Evolutionary conservation across 345 rosid genomes (phyloP).

Genomic region (Isatis tinctoria): DNA sequence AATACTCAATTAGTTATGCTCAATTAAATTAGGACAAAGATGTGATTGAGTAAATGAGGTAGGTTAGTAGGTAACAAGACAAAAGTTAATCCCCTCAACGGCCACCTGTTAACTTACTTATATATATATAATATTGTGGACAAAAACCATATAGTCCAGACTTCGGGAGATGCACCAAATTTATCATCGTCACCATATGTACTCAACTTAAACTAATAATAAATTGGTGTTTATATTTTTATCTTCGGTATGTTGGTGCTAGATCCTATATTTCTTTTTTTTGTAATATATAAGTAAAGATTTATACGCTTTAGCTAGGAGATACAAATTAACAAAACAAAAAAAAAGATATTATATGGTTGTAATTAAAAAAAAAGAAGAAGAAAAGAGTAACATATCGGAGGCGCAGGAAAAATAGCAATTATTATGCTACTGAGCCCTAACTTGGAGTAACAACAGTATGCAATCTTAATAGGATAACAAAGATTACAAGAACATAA

Average conservation of each 20-base stretch:
- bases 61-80: slow-evolving; percentile 23
- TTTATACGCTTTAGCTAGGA: not conserved
- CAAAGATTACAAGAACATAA: not conserved
- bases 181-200: not conserved
- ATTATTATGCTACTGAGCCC: not conserved
- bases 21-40: not conserved
- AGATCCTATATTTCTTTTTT: not conserved
- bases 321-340: not conserved
- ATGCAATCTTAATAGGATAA: not conserved
- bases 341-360: not conserved
- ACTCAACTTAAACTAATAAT: not conserved
- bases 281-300: not conserved
- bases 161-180: slow-evolving; percentile 19
- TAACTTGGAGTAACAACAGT: not conserved
- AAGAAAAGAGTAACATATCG: not conserved
- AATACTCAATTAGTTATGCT: not conserved
- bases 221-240: not conserved
- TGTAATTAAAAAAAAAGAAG: not conserved
- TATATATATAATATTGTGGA: not conserved
- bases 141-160: not conserved
- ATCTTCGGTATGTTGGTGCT: not conserved
- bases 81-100: slow-evolving; percentile 10
- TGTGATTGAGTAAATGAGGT: slow-evolving; percentile 13
- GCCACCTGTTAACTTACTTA: slow-evolving; percentile 23
- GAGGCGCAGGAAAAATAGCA: not conserved